Percentiles rank a stretch among this genome's conserved stretches.
phyloP scores from a whole-genome alignment of 2,329 filamentous ascomycete species.

The Sporothrix dimorphospora region DNA sequence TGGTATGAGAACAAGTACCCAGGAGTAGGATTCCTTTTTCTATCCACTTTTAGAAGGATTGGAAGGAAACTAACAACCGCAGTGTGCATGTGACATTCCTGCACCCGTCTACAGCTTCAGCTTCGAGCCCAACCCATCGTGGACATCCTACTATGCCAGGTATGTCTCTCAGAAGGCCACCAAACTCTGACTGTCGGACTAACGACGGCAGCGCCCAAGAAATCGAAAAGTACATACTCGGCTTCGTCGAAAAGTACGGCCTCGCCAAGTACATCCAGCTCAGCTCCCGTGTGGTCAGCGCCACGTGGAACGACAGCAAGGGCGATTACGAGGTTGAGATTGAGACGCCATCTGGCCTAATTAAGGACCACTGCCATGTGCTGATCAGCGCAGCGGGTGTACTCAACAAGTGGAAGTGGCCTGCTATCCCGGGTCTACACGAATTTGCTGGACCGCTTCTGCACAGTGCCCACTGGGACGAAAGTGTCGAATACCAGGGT shows the following conservation, averaged over 20 bases:
- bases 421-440: slow-evolving; percentile 41
- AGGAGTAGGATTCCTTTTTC: slow-evolving; percentile 37
- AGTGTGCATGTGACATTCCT: slow-evolving; percentile 58
- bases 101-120: slow-evolving; percentile 65
- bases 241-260: slow-evolving; percentile 39
- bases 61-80: not conserved
- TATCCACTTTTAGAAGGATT: no score
- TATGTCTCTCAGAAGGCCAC: not conserved
- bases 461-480: slow-evolving; percentile 40
- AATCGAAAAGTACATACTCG: slow-evolving; percentile 40
- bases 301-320: slow-evolving; percentile 51
- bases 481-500: slow-evolving; percentile 31
- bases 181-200: not conserved
- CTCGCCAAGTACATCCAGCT: slow-evolving; percentile 50
- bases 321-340: slow-evolving; percentile 38
- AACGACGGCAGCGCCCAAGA: slow-evolving; percentile 28
- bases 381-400: slow-evolving; percentile 33
- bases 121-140: slow-evolving; percentile 51
- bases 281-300: slow-evolving; percentile 32
- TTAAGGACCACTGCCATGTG: slow-evolving; percentile 32
- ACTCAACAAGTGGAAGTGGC: slow-evolving; percentile 36
- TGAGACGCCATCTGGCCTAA: slow-evolving; percentile 34
- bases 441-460: slow-evolving; percentile 39
- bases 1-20: slow-evolving; percentile 64
- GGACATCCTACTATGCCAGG: slow-evolving; percentile 39